Evolutionary conservation across 805 yeast genomes (phyloP).

Genomic region (Lipomyces sp.): DNA sequence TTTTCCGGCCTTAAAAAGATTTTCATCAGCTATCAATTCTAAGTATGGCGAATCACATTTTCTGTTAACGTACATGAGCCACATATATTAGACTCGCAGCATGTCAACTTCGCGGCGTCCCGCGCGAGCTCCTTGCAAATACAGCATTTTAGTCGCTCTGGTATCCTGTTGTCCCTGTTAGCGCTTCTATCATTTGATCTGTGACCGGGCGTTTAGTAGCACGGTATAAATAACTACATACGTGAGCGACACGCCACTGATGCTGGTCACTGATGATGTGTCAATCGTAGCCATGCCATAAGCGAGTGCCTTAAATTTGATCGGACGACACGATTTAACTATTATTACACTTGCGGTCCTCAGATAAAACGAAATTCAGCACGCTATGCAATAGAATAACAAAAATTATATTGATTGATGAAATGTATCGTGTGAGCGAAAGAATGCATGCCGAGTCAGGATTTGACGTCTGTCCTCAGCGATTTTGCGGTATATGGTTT

Average conservation of each 20-base stretch:
- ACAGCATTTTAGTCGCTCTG: slow-evolving; percentile 32
- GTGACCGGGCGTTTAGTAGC: not conserved
- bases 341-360: not conserved
- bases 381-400: not conserved
- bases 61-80: slow-evolving; percentile 28
- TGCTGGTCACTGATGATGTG: not conserved
- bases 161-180: slow-evolving; percentile 22
- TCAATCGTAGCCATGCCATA: slow-evolving; percentile 18
- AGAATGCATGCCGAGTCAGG: not conserved
- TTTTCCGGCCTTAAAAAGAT: slow-evolving; percentile 22
- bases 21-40: not conserved
- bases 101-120: slow-evolving; percentile 30
- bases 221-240: slow-evolving; percentile 1
- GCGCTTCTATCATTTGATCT: not conserved
- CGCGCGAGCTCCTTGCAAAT: slow-evolving; percentile 30
- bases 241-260: not conserved
- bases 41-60: not conserved
- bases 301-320: not conserved
- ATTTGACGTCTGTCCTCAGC: not conserved
- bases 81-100: slow-evolving; percentile 32
- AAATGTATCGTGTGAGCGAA: not conserved
- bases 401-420: not conserved
- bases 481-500: not conserved
- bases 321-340: not conserved
- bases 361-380: not conserved